Evolutionary conservation across 2,329 filamentous ascomycete species (phyloP).

Genomic region (Pyrenochaeta sp.): DNA sequence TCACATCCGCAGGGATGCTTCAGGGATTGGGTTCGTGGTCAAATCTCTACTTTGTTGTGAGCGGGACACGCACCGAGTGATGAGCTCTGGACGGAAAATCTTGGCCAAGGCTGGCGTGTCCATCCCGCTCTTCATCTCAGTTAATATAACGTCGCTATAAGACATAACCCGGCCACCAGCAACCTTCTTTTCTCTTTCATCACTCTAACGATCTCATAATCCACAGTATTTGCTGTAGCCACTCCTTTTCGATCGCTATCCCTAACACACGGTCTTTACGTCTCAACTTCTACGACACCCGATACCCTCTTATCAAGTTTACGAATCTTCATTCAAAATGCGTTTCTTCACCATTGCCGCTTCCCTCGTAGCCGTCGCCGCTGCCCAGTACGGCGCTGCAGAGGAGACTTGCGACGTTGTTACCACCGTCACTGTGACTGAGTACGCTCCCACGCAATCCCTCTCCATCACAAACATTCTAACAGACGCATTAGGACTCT

Average conservation of each 20-base stretch:
- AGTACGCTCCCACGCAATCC: slow-evolving; percentile 22
- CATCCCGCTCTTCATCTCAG: slow-evolving; percentile 14
- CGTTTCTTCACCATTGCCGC: slow-evolving; percentile 43
- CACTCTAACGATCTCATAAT: slow-evolving; percentile 25
- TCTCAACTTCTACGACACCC: slow-evolving; percentile 6
- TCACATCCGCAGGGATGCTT: neutral
- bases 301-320: slow-evolving; percentile 16
- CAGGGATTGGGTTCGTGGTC: neutral
- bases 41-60: neutral
- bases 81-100: slow-evolving; percentile 5
- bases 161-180: slow-evolving; percentile 17
- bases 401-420: slow-evolving; percentile 33
- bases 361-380: slow-evolving; percentile 34
- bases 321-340: slow-evolving; percentile 32
- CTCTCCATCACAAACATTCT: neutral
- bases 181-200: slow-evolving; percentile 3
- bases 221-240: slow-evolving; percentile 41
- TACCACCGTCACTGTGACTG: slow-evolving; percentile 41
- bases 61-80: slow-evolving; percentile 7
- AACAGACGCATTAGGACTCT: slow-evolving; percentile 18
- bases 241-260: slow-evolving; percentile 35
- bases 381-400: slow-evolving; percentile 29
- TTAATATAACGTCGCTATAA: slow-evolving; percentile 26
- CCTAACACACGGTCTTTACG: slow-evolving; percentile 20
- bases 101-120: slow-evolving; percentile 20